Evolutionary conservation across 2,329 filamentous ascomycete genomes (phyloP).

Genomic region (Coleophoma crateriformis): DNA sequence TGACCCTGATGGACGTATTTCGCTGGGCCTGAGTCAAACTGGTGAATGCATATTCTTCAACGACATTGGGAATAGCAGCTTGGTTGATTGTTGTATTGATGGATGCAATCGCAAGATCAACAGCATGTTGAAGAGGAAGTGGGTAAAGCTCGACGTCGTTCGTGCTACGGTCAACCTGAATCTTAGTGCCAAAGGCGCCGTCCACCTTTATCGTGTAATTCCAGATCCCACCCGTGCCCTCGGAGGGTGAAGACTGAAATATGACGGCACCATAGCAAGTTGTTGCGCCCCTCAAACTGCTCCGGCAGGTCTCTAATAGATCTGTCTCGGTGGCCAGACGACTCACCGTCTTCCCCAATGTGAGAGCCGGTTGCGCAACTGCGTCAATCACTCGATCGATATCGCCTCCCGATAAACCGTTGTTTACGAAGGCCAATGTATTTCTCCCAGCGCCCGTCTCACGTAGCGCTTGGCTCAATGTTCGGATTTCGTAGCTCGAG

Average conservation of each 20-base stretch:
- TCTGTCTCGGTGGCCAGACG: conserved; percentile 49
- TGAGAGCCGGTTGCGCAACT: conserved; percentile 52
- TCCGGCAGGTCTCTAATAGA: conserved; percentile 58
- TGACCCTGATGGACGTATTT: conserved; percentile 55
- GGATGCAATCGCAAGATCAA: conserved; percentile 67
- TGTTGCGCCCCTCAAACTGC: conserved; percentile 60
- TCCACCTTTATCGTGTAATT: conserved; percentile 83
- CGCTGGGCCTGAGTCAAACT: conserved; percentile 63
- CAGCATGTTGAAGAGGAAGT: conserved; percentile 71
- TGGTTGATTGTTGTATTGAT: conserved; percentile 38
- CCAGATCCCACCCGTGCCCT: conserved; percentile 65
- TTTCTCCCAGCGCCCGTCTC: conserved; percentile 53
- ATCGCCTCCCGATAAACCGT: conserved; percentile 60
- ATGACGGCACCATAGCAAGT: conserved; percentile 68
- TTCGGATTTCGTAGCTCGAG: conserved; percentile 51
- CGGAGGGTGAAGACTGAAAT: conserved; percentile 69
- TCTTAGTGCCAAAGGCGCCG: conserved; percentile 58
- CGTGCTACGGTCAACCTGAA: conserved; percentile 56
- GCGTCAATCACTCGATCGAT: conserved; percentile 66
- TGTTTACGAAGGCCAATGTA: conserved; percentile 75
- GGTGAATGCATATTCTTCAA: conserved; percentile 74
- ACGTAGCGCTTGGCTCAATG: conserved; percentile 57
- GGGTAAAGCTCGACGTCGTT: conserved; percentile 77
- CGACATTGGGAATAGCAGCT: conserved; percentile 33
- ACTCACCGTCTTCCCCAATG: conserved; percentile 48